A percentile compares a stretch with the other conserved stretches of the same genome.
Evolutionary conservation across 2,329 filamentous ascomycete species (phyloP).

Genomic region (Acrocalymma vagum): DNA sequence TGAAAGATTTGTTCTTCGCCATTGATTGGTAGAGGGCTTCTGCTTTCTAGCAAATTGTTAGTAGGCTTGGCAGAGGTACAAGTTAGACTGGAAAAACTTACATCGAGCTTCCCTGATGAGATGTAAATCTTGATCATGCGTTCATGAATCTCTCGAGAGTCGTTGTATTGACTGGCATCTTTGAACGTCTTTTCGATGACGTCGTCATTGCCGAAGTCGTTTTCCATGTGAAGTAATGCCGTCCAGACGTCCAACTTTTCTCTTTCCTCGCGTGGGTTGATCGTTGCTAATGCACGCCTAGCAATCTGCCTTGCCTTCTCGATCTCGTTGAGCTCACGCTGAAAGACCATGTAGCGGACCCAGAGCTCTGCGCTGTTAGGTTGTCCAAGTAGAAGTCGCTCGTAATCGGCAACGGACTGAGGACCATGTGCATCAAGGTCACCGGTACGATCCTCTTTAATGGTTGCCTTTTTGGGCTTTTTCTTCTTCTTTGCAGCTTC

Average conservation of each 20-base stretch:
- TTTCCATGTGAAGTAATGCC: slow-evolving; percentile 92
- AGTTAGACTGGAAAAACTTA: slow-evolving; percentile 56
- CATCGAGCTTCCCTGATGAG: slow-evolving; percentile 83
- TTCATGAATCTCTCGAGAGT: slow-evolving; percentile 88
- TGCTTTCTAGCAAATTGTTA: slow-evolving; percentile 70
- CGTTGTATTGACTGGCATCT: slow-evolving; percentile 92
- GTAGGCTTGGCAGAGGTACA: slow-evolving; percentile 7
- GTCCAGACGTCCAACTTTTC: slow-evolving; percentile 98
- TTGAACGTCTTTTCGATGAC: slow-evolving; percentile 87
- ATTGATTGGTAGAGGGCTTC: slow-evolving; percentile 87
- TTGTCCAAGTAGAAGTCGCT: slow-evolving; percentile 88
- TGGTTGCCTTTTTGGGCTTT: slow-evolving; percentile 77
- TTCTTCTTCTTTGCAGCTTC: slow-evolving; percentile 67
- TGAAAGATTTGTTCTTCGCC: slow-evolving; percentile 84
- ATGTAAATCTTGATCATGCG: slow-evolving; percentile 94
- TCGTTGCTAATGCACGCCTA: slow-evolving; percentile 88
- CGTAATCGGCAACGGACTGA: slow-evolving; percentile 89
- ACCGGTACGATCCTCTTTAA: slow-evolving; percentile 89
- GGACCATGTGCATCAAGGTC: slow-evolving; percentile 89
- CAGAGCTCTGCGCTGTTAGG: slow-evolving; percentile 93
- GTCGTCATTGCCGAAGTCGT: slow-evolving; percentile 85
- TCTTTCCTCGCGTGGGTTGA: slow-evolving; percentile 87
- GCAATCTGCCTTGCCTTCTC: slow-evolving; percentile 88
- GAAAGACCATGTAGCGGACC: slow-evolving; percentile 99
- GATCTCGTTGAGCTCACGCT: slow-evolving; percentile 89